Conservation (phyloP, 352 stramenopile genomes). For the Aphanomyces stellatus region DNA sequence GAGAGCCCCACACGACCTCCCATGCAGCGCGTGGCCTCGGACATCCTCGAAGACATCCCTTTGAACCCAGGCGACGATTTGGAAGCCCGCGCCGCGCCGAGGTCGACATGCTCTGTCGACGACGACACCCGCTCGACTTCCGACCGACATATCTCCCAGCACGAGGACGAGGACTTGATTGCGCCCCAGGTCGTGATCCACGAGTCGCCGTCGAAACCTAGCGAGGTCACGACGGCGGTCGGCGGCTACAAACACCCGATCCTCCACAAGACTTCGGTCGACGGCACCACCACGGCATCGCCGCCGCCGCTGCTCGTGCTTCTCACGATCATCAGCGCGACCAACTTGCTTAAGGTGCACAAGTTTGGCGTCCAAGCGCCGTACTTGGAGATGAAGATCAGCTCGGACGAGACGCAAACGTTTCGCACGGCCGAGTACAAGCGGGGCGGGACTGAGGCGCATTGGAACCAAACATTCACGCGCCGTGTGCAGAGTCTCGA, state of each 20-base stretch:
- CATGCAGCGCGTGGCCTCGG: background rate
- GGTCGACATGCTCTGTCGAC: too few relatives aligned
- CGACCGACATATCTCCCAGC: too few relatives aligned
- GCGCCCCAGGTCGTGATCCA: slow-evolving; percentile 16
- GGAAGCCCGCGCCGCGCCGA: background rate
- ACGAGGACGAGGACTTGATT: background rate
- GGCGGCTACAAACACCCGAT: background rate
- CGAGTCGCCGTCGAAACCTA: slow-evolving; percentile 10
- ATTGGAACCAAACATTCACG: slow-evolving; percentile 79
- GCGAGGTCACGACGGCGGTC: background rate
- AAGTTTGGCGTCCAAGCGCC: slow-evolving; percentile 22
- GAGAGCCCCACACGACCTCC: background rate
- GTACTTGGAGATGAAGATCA: slow-evolving; percentile 20
- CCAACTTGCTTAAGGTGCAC: slow-evolving; percentile 20
- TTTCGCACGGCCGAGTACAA: slow-evolving; percentile 56
- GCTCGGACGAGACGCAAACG: background rate
- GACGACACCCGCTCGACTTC: too few relatives aligned
- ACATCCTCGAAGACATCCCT: background rate
- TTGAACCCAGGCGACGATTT: background rate
- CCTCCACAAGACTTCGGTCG: background rate
- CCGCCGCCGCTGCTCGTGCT: background rate
- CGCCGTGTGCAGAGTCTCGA: slow-evolving; percentile 40
- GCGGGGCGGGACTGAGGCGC: slow-evolving; percentile 69
- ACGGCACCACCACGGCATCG: background rate
- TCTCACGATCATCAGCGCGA: slow-evolving; percentile 15